A percentile compares a stretch with the other conserved stretches of the same genome.
These are phyloP conservation scores for Penicillium sp. DNA, from an alignment of 2,329 filamentous ascomycete species.

Conservation along the genomic window DNA sequence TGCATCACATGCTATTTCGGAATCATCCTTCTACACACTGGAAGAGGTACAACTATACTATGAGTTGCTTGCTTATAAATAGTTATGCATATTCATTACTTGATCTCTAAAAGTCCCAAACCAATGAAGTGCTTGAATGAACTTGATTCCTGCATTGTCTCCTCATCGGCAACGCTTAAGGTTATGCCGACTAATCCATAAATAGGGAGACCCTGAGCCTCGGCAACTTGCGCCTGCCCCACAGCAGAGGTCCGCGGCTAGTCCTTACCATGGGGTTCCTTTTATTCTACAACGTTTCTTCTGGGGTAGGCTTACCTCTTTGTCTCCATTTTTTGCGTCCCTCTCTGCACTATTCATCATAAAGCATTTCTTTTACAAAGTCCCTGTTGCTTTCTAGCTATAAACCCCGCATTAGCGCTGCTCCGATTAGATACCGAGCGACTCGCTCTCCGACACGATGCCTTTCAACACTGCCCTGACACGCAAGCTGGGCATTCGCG, in stretches of 20 bases:
- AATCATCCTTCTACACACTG: too few relatives aligned
- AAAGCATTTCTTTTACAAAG: constrained; percentile 1
- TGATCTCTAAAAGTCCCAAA: background rate
- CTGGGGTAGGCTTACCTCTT: background rate
- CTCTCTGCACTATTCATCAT: background rate
- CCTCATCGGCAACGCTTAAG: background rate
- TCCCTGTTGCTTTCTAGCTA: background rate
- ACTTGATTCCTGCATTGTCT: background rate
- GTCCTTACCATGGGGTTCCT: constrained; percentile 4
- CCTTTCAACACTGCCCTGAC: constrained; percentile 66
- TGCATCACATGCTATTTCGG: background rate
- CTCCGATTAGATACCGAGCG: constrained; percentile 8
- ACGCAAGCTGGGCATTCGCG: constrained; percentile 55
- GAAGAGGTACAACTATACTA: background rate
- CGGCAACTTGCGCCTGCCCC: constrained; percentile 31
- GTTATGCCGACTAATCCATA: background rate
- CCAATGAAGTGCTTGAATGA: background rate
- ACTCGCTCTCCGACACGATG: constrained; percentile 45
- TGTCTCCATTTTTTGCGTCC: constrained; percentile 1
- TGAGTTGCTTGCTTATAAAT: background rate
- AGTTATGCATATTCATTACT: background rate
- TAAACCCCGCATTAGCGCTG: constrained; percentile 1
- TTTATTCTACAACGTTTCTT: constrained; percentile 9
- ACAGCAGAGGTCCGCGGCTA: constrained; percentile 29
- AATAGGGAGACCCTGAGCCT: constrained; percentile 21